Conservation (phyloP, 352 stramenopile species). For the Pythium dissimile region DNA sequence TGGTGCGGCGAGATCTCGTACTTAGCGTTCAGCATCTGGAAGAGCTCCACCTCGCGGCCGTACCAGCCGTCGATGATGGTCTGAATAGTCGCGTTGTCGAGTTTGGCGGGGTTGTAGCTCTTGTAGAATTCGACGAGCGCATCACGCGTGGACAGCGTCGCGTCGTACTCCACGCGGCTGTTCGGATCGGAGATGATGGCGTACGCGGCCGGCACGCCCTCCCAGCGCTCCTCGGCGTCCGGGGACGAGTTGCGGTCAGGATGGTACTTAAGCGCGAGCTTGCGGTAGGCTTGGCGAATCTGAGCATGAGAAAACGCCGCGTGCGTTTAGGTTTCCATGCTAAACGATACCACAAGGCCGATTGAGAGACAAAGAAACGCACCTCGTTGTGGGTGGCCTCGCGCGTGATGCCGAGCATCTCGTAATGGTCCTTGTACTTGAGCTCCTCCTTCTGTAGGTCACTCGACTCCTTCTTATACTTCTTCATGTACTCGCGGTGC, state of each 20-base stretch:
- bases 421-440: constrained; percentile 81
- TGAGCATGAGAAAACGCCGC: constrained; percentile 12
- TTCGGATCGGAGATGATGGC: constrained; percentile 76
- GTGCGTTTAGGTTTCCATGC: no score
- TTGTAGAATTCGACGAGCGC: constrained; percentile 82
- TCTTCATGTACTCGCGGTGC: constrained; percentile 88
- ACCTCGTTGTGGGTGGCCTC: constrained; percentile 69
- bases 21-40: constrained; percentile 85
- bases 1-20: constrained; percentile 82
- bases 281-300: constrained; percentile 93
- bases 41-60: constrained; percentile 79
- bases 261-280: constrained; percentile 83
- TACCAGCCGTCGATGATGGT: constrained; percentile 87
- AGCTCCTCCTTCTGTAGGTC: constrained; percentile 52
- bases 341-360: no score
- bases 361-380: not conserved
- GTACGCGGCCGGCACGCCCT: constrained; percentile 74
- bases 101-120: constrained; percentile 79
- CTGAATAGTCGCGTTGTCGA: constrained; percentile 82
- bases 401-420: constrained; percentile 55
- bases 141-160: constrained; percentile 69
- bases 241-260: constrained; percentile 90
- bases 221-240: constrained; percentile 66
- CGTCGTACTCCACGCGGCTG: constrained; percentile 73
- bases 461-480: constrained; percentile 80